Conservation (phyloP, 192 early-diverging fungal species). For the Dissophora ornata region DNA sequence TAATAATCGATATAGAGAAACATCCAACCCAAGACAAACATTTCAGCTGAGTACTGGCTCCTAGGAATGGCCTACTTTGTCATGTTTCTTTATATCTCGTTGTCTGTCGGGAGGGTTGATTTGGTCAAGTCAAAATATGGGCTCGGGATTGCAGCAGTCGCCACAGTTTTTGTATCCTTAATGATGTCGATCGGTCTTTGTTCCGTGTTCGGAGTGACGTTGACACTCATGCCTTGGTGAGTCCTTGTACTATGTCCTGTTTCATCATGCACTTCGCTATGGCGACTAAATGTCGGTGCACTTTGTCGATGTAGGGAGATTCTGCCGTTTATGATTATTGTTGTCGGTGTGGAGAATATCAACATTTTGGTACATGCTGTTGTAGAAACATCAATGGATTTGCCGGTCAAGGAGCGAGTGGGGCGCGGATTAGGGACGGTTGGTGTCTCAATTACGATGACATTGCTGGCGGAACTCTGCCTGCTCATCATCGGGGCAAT, state of each 20-base stretch:
- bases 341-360: conserved; percentile 83
- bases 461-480: conserved; percentile 64
- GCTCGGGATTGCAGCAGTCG: conserved; percentile 73
- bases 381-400: conserved; percentile 73
- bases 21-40: conserved; percentile 32
- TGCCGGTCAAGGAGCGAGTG: conserved; percentile 80
- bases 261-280: neutral
- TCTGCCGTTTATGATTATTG: conserved; percentile 75
- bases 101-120: conserved; percentile 71
- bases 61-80: conserved; percentile 68
- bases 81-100: conserved; percentile 76
- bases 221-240: conserved; percentile 74
- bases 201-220: conserved; percentile 65
- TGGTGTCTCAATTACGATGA: conserved; percentile 72
- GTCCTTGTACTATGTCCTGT: conserved; percentile 6
- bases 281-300: neutral
- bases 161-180: conserved; percentile 71
- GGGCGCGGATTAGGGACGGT: conserved; percentile 72
- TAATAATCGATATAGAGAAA: conserved; percentile 31
- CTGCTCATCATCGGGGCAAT: conserved; percentile 68
- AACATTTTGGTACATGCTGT: conserved; percentile 79
- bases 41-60: conserved; percentile 54
- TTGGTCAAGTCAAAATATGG: conserved; percentile 83
- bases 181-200: conserved; percentile 75
- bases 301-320: conserved; percentile 64